These are phyloP conservation scores for Phragmites australis DNA, from an alignment of 176 grass and related monocot species.

Conservation along the genomic window DNA sequence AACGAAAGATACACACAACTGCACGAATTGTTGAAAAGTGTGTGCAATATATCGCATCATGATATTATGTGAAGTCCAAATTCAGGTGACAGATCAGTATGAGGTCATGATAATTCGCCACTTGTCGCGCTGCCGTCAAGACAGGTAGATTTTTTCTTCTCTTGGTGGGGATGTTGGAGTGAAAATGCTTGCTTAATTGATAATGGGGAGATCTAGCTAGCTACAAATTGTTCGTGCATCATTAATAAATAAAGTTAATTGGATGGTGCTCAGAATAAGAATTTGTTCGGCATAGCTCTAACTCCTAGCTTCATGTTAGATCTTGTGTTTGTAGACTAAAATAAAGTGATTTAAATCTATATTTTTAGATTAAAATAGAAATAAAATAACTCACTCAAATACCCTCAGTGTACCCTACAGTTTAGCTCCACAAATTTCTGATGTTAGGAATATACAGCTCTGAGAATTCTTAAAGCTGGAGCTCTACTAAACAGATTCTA, in stretches of 20 bases:
- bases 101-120: neutral
- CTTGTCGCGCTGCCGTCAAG: neutral
- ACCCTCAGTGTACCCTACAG: too few relatives aligned
- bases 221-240: neutral
- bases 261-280: too few relatives aligned
- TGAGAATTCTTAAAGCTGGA: too few relatives aligned
- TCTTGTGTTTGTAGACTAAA: too few relatives aligned
- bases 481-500: too few relatives aligned
- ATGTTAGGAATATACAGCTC: too few relatives aligned
- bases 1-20: neutral
- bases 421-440: too few relatives aligned
- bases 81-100: neutral
- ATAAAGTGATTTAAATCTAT: too few relatives aligned
- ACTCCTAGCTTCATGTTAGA: too few relatives aligned
- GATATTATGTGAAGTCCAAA: neutral
- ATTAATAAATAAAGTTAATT: neutral
- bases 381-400: too few relatives aligned
- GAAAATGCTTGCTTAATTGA: conserved; percentile 10
- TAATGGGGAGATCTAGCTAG: neutral
- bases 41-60: neutral
- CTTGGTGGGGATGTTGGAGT: neutral
- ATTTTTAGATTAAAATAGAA: too few relatives aligned
- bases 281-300: too few relatives aligned
- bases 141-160: neutral
- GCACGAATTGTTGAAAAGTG: neutral